A percentile compares a stretch with the other conserved stretches of the same genome.
phyloP scores from a whole-genome alignment of 164 flowering plant genomes.

The Platanus orientalis region DNA sequence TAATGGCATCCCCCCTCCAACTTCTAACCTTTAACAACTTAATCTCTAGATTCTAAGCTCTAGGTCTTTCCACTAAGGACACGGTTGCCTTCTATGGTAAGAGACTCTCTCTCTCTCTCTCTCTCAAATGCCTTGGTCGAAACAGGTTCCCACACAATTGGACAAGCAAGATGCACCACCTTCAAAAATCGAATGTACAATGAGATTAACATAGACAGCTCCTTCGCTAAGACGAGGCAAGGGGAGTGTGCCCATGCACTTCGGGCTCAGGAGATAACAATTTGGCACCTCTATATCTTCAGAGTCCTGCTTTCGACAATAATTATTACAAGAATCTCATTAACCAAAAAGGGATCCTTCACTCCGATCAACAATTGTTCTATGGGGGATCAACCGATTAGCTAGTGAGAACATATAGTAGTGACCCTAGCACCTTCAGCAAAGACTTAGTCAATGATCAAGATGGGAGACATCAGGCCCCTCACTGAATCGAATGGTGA shows the following conservation, averaged over 20 bases:
- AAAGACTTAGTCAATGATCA: constrained; percentile 21
- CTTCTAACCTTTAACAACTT: constrained; percentile 30
- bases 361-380: constrained; percentile 20
- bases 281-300: constrained; percentile 13
- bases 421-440: constrained; percentile 8
- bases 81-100: constrained; percentile 48
- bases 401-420: constrained; percentile 9
- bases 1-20: constrained; percentile 39
- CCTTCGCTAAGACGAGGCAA: constrained; percentile 12
- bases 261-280: too few relatives aligned
- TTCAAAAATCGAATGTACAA: constrained; percentile 15
- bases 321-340: constrained; percentile 14
- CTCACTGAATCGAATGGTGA: constrained; percentile 16
- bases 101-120: background rate
- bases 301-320: constrained; percentile 14
- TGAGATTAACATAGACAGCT: constrained; percentile 17
- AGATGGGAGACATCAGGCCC: constrained; percentile 20
- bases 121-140: too few relatives aligned
- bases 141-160: constrained; percentile 21
- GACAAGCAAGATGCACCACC: constrained; percentile 18
- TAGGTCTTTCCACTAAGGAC: constrained; percentile 42
- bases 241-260: too few relatives aligned
- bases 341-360: constrained; percentile 12
- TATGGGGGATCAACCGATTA: constrained; percentile 16
- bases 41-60: constrained; percentile 27